phyloP scores from a whole-genome alignment of 2,329 filamentous ascomycete genomes.

The Neodidymelliopsis sp. region DNA sequence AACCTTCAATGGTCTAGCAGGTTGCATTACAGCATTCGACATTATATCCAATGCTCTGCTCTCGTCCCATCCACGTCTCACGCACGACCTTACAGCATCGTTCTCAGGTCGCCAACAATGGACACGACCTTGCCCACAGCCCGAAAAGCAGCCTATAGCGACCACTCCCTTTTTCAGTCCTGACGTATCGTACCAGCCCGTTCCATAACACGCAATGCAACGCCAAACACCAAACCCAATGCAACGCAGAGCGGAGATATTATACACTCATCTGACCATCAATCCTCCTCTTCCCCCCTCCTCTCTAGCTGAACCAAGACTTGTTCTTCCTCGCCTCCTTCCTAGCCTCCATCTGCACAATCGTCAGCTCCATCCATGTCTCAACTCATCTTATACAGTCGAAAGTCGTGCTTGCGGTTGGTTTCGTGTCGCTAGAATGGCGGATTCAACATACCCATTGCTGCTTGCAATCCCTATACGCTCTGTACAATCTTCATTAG shows the following conservation, averaged over 20 bases:
- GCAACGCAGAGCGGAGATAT: conserved; percentile 10
- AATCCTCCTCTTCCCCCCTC: not conserved
- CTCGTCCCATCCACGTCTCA: too few species aligned
- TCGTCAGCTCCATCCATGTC: conserved; percentile 4
- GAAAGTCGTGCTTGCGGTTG: not conserved
- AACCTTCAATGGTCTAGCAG: too few species aligned
- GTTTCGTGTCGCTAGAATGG: not conserved
- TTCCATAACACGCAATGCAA: conserved; percentile 8
- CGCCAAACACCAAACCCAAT: conserved; percentile 10
- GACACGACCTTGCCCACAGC: not conserved
- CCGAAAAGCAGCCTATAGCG: not conserved
- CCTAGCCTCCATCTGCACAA: conserved; percentile 28
- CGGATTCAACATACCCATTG: conserved; percentile 73
- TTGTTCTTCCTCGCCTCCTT: conserved; percentile 33
- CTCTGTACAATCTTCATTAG: conserved; percentile 61
- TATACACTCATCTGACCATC: not conserved
- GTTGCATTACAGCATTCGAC: too few species aligned
- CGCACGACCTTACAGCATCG: too few species aligned
- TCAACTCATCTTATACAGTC: not conserved
- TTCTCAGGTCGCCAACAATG: too few species aligned
- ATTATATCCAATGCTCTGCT: too few species aligned
- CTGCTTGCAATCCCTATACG: conserved; percentile 94
- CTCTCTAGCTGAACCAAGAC: conserved; percentile 28
- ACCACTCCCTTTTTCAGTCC: not conserved
- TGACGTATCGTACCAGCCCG: conserved; percentile 5